These are phyloP conservation scores for Hanseniaspora nectarophila DNA, from an alignment of 805 yeast genomes.

Conservation along the genomic window DNA sequence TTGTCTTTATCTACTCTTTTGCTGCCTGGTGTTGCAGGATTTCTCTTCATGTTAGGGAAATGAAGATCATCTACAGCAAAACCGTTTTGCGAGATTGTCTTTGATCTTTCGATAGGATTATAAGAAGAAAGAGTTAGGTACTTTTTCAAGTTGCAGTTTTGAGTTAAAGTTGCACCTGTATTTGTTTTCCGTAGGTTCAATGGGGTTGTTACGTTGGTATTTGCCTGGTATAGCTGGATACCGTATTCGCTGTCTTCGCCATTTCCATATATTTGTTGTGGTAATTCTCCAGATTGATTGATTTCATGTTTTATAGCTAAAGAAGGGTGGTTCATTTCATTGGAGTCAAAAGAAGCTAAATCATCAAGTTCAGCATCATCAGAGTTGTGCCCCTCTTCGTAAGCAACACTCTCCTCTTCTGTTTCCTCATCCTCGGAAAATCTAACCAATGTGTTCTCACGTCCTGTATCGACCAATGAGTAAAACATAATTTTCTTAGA, in stretches of 20 bases:
- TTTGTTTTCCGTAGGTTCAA: constrained; percentile 1
- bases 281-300: constrained; percentile 3
- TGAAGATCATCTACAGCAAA: constrained; percentile 17
- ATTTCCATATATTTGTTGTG: constrained; percentile 25
- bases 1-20: constrained; percentile 1
- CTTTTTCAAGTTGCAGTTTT: constrained; percentile 16
- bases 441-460: neutral
- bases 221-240: constrained; percentile 12
- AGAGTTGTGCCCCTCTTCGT: neutral
- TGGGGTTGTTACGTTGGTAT: constrained; percentile 11
- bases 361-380: constrained; percentile 11
- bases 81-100: constrained; percentile 24
- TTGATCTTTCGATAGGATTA: constrained; percentile 24
- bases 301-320: neutral
- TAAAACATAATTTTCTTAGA: constrained; percentile 29
- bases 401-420: neutral
- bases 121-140: constrained; percentile 19
- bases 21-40: neutral
- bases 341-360: constrained; percentile 1
- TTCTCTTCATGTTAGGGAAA: constrained; percentile 16
- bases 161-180: constrained; percentile 7
- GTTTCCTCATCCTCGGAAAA: neutral
- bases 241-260: constrained; percentile 16
- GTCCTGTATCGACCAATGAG: constrained; percentile 15
- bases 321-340: neutral